These are phyloP conservation scores for Juncus inflexus DNA, from an alignment of 176 grass and related monocot genomes.

Conservation along the genomic window DNA sequence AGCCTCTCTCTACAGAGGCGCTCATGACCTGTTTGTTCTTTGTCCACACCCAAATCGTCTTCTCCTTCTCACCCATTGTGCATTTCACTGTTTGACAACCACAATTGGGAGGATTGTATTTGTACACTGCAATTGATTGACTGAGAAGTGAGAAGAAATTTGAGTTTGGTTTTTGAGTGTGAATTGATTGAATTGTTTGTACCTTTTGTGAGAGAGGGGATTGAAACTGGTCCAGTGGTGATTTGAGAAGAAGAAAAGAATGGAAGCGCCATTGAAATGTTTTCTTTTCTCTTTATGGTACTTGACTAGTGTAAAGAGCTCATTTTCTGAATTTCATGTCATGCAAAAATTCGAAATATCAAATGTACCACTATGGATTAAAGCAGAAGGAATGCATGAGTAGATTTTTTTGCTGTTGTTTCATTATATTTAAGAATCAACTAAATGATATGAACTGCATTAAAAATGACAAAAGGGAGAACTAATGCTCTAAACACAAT, in stretches of 20 bases:
- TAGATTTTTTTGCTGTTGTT: too few species aligned
- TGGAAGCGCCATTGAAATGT: conserved; percentile 22
- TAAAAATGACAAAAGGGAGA: too few species aligned
- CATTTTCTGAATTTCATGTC: too few species aligned
- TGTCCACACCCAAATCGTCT: conserved; percentile 91
- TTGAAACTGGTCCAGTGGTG: conserved; percentile 6
- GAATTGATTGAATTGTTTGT: not conserved
- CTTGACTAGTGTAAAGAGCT: too few species aligned
- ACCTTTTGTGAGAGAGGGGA: conserved; percentile 12
- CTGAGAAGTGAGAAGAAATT: not conserved
- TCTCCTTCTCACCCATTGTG: conserved; percentile 31
- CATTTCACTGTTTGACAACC: conserved; percentile 26
- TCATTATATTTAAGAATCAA: too few species aligned
- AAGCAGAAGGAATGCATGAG: too few species aligned
- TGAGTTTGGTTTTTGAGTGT: not conserved
- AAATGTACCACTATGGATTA: too few species aligned
- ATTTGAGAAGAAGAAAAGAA: conserved; percentile 1
- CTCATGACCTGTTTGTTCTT: conserved; percentile 73
- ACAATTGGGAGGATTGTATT: not conserved
- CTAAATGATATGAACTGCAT: too few species aligned
- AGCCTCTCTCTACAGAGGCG: conserved; percentile 78
- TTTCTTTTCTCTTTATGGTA: not conserved
- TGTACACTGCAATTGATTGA: not conserved
- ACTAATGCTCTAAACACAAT: too few species aligned
- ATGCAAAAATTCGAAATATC: too few species aligned